A percentile compares a stretch with the other conserved stretches of the same genome.
These are phyloP conservation scores for Suhomyces yuchorum DNA, from an alignment of 1,139 yeast genomes.

Conservation along the genomic window DNA sequence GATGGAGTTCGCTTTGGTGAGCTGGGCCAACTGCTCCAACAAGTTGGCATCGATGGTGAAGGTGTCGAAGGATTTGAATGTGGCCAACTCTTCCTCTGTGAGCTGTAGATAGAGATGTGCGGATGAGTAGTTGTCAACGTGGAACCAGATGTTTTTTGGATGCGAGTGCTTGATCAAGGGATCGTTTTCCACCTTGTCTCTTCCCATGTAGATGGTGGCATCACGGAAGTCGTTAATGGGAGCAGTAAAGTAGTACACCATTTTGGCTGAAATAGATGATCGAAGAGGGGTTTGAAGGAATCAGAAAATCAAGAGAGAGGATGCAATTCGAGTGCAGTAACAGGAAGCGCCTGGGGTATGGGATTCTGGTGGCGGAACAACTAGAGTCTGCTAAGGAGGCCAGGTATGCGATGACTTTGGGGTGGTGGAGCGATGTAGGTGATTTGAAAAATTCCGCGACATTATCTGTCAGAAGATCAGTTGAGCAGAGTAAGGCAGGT, in stretches of 20 bases:
- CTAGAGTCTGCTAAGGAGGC: too few species aligned
- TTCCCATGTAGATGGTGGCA: slow-evolving; percentile 65
- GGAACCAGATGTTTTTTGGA: slow-evolving; percentile 79
- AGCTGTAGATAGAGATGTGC: slow-evolving; percentile 80
- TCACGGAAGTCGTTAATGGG: slow-evolving; percentile 24
- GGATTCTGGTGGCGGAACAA: too few species aligned
- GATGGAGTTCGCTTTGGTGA: slow-evolving; percentile 80
- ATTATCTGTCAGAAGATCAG: not conserved
- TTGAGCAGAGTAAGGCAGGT: too few species aligned
- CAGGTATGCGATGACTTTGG: not conserved
- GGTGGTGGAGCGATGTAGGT: not conserved
- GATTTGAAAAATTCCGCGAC: not conserved
- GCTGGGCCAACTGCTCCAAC: slow-evolving; percentile 65
- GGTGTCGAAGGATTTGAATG: slow-evolving; percentile 30
- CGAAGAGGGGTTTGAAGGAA: not conserved
- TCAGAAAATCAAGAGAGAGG: not conserved
- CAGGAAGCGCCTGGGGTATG: not conserved
- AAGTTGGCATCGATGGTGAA: slow-evolving; percentile 53
- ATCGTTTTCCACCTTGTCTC: slow-evolving; percentile 77
- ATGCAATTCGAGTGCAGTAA: not conserved
- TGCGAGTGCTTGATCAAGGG: slow-evolving; percentile 69
- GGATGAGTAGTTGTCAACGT: slow-evolving; percentile 76
- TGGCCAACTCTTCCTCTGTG: slow-evolving; percentile 38
- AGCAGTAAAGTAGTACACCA: slow-evolving; percentile 64
- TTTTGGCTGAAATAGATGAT: slow-evolving; percentile 18